phyloP scores from a whole-genome alignment of 441 rosid species.

The Biscutella laevigata region DNA sequence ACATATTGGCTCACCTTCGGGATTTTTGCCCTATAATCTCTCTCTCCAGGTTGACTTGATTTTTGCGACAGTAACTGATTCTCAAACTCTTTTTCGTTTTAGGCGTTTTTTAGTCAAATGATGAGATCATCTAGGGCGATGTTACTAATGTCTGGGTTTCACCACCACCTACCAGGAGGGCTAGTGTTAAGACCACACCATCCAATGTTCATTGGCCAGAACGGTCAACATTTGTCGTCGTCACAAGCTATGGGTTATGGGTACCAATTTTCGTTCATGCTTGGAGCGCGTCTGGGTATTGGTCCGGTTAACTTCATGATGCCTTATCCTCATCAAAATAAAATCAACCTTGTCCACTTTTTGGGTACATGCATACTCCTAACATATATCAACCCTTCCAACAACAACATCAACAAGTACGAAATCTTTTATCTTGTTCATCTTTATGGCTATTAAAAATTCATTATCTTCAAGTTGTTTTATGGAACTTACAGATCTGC shows the following conservation, averaged over 20 bases:
- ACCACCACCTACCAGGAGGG: slow-evolving; percentile 40
- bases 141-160: slow-evolving; percentile 41
- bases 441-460: background rate
- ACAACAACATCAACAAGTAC: slow-evolving; percentile 38
- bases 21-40: slow-evolving; percentile 15
- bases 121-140: slow-evolving; percentile 35
- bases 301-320: slow-evolving; percentile 34
- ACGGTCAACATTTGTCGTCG: slow-evolving; percentile 40
- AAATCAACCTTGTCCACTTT: slow-evolving; percentile 46
- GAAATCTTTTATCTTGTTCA: background rate
- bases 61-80: background rate
- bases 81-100: background rate
- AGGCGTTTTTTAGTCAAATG: slow-evolving; percentile 48
- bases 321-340: slow-evolving; percentile 47
- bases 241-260: slow-evolving; percentile 56
- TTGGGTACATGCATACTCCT: slow-evolving; percentile 35
- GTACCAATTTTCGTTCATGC: slow-evolving; percentile 48
- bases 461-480: background rate
- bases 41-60: background rate
- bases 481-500: slow-evolving; percentile 26
- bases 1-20: slow-evolving; percentile 58
- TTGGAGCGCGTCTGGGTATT: slow-evolving; percentile 47
- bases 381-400: slow-evolving; percentile 42
- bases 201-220: slow-evolving; percentile 58
- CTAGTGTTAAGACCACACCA: slow-evolving; percentile 31